Percentiles rank a stretch among this genome's conserved stretches.
Evolutionary conservation across 2,329 filamentous ascomycete species (phyloP).

Genomic region (Fusarium duplospermum): DNA sequence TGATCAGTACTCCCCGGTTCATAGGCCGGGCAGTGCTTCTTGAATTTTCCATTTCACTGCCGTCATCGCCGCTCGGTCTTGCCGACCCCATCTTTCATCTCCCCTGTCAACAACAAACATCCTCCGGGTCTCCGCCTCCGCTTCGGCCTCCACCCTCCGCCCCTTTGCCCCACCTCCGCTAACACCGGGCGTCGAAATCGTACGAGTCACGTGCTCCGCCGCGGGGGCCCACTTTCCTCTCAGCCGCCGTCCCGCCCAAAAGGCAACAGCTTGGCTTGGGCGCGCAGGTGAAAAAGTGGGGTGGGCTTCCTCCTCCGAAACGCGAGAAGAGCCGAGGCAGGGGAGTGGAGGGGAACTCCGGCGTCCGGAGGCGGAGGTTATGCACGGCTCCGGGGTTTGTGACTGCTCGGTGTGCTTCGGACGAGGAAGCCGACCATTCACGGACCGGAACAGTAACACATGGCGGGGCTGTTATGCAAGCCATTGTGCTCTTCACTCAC

Average conservation of each 20-base stretch:
- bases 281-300: slow-evolving; percentile 18
- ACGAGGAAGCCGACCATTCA: not conserved
- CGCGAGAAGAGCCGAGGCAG: slow-evolving; percentile 14
- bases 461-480: slow-evolving; percentile 9
- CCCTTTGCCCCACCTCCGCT: slow-evolving; percentile 19
- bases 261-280: slow-evolving; percentile 3
- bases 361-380: not conserved
- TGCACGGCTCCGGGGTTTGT: not conserved
- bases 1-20: not conserved
- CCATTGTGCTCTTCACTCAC: not conserved
- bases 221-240: slow-evolving; percentile 18
- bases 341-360: not conserved
- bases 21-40: not conserved
- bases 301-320: slow-evolving; percentile 13
- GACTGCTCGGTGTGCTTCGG: slow-evolving; percentile 7
- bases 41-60: not conserved
- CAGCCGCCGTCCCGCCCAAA: slow-evolving; percentile 27
- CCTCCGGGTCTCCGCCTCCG: slow-evolving; percentile 8
- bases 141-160: slow-evolving; percentile 10
- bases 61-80: slow-evolving; percentile 2
- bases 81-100: slow-evolving; percentile 2
- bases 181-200: slow-evolving; percentile 18
- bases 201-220: slow-evolving; percentile 43
- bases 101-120: not conserved
- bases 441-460: not conserved